Conservation (phyloP, 306 rosid species). For the Casuarina cunninghamiana region DNA sequence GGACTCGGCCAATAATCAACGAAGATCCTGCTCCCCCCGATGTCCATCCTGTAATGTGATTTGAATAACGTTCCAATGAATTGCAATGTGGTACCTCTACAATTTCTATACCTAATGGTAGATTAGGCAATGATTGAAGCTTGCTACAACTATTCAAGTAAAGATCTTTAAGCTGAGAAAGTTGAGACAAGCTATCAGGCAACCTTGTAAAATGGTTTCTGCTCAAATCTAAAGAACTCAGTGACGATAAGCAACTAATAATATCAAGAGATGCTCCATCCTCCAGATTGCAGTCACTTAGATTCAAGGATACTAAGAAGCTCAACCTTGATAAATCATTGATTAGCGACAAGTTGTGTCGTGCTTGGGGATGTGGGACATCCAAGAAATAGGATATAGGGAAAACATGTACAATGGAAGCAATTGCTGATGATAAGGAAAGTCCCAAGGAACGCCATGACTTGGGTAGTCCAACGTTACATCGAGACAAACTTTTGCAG, state of each 20-base stretch:
- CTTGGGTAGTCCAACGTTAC: too few species aligned
- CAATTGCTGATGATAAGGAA: too few species aligned
- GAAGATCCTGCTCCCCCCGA: background rate
- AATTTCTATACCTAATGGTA: background rate
- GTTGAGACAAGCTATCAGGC: conserved; percentile 5
- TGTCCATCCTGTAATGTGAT: background rate
- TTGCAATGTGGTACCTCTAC: background rate
- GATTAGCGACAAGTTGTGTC: too few species aligned
- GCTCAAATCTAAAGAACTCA: background rate
- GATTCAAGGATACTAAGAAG: background rate
- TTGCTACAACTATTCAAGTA: background rate
- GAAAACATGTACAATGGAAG: too few species aligned
- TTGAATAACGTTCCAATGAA: background rate
- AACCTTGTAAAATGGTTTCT: background rate
- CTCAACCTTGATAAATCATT: background rate
- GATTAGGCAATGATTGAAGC: background rate
- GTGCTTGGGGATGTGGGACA: too few species aligned
- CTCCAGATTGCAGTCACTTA: conserved; percentile 19
- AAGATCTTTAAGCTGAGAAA: conserved; percentile 19
- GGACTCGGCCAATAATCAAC: background rate
- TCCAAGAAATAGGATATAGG: too few species aligned
- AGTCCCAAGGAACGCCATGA: too few species aligned
- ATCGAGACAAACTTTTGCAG: too few species aligned
- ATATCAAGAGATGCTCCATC: background rate
- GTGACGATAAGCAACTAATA: background rate